Percentiles rank a stretch among this genome's conserved stretches.
Evolutionary conservation across 148 eudicot species (phyloP).

Genomic region (Selenicereus undatus): DNA sequence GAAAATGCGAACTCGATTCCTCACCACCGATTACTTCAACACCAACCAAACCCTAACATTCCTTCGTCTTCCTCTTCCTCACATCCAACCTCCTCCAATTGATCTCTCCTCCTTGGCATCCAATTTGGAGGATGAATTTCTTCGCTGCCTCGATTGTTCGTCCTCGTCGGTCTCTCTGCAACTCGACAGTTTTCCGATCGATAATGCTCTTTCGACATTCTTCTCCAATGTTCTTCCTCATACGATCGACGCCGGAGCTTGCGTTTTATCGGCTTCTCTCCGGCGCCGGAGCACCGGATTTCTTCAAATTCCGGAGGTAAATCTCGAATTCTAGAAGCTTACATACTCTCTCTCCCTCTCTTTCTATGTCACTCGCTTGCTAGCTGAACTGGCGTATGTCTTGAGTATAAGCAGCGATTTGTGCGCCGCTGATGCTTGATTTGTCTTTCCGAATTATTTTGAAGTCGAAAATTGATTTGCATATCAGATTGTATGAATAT

Average conservation of each 20-base stretch:
- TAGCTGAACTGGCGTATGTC: neutral
- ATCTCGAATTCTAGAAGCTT: neutral
- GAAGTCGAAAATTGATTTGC: neutral
- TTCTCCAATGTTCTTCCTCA: constrained; percentile 63
- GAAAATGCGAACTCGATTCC: constrained; percentile 71
- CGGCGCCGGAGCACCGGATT: neutral
- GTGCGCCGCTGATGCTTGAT: neutral
- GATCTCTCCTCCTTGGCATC: constrained; percentile 16
- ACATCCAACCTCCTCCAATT: constrained; percentile 20
- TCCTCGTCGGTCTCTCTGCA: constrained; percentile 25
- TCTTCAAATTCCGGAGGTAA: constrained; percentile 22
- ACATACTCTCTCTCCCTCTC: too few relatives aligned
- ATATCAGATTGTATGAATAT: neutral
- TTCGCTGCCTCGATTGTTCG: constrained; percentile 33
- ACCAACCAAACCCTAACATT: constrained; percentile 46
- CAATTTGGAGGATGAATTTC: constrained; percentile 19
- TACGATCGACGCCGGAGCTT: constrained; percentile 21
- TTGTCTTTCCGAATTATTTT: neutral
- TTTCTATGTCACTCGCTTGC: neutral
- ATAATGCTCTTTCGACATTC: constrained; percentile 54
- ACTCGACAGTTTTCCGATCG: constrained; percentile 39
- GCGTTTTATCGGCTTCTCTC: constrained; percentile 14
- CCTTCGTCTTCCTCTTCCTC: constrained; percentile 55
- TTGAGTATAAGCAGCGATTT: neutral
- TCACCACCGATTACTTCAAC: constrained; percentile 35